Percentiles rank a stretch among this genome's conserved stretches.
Conservation (phyloP, 257 asterid species). For the Verbascum thapsus region DNA sequence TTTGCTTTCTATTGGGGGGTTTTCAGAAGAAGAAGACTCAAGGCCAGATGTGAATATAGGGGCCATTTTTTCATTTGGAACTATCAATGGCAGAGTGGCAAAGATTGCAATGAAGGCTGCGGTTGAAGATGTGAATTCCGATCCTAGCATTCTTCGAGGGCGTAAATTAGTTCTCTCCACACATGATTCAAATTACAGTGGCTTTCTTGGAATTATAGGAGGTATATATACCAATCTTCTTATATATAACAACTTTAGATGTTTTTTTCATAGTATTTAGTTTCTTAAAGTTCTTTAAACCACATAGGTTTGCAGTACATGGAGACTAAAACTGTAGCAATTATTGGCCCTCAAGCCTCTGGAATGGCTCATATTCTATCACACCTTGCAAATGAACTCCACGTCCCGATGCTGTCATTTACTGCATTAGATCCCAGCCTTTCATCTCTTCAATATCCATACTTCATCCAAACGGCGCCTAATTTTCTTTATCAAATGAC, state of each 20-base stretch:
- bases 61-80: constrained; percentile 39
- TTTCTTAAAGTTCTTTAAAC: background rate
- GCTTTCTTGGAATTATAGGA: constrained; percentile 40
- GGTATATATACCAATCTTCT: constrained; percentile 1
- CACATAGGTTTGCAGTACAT: constrained; percentile 17
- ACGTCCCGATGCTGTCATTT: constrained; percentile 27
- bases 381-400: constrained; percentile 30
- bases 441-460: constrained; percentile 24
- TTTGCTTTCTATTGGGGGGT: background rate
- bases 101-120: constrained; percentile 48
- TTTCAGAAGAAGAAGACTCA: constrained; percentile 10
- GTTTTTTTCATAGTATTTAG: background rate
- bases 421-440: constrained; percentile 19
- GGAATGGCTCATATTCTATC: constrained; percentile 26
- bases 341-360: constrained; percentile 25
- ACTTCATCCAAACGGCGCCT: constrained; percentile 19
- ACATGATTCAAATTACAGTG: constrained; percentile 40
- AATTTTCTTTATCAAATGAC: constrained; percentile 23
- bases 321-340: constrained; percentile 22
- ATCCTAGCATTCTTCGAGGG: constrained; percentile 40
- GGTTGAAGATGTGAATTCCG: constrained; percentile 43
- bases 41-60: constrained; percentile 43
- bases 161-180: constrained; percentile 33
- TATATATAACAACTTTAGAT: background rate
- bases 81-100: constrained; percentile 48